Conservation (phyloP, 805 yeast species). For the Saccharomycopsis synnaedendra region DNA sequence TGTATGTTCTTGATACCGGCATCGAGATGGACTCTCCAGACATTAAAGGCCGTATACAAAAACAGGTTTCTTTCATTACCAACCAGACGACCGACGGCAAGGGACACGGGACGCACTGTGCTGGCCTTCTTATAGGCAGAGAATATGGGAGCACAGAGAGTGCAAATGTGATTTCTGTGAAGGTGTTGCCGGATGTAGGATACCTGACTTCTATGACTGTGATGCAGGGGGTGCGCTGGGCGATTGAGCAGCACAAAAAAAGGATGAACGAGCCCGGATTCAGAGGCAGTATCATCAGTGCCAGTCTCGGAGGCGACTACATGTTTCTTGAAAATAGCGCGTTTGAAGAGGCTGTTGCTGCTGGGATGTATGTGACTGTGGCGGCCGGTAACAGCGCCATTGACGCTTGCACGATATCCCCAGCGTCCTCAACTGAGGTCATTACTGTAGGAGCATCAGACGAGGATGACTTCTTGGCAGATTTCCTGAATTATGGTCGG, state of each 20-base stretch:
- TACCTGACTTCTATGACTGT: conserved; percentile 18
- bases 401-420: conserved; percentile 23
- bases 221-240: conserved; percentile 61
- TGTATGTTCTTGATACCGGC: too few relatives aligned
- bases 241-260: neutral
- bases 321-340: conserved; percentile 65
- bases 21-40: too few relatives aligned
- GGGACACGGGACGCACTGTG: too few relatives aligned
- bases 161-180: too few relatives aligned
- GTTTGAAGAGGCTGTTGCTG: conserved; percentile 56
- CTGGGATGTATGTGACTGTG: conserved; percentile 85
- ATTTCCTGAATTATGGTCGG: conserved; percentile 87
- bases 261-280: neutral
- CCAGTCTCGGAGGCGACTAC: conserved; percentile 86
- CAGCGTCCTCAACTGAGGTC: conserved; percentile 74
- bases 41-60: too few relatives aligned
- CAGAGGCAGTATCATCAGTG: conserved; percentile 21
- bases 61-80: too few relatives aligned
- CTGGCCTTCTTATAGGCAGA: too few relatives aligned
- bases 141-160: too few relatives aligned
- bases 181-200: too few relatives aligned
- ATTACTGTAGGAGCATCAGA: conserved; percentile 94
- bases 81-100: too few relatives aligned
- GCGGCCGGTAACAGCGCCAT: conserved; percentile 62
- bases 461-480: conserved; percentile 78